Conservation (phyloP, 163 green algal genomes). For the Chloromonas sp. region DNA sequence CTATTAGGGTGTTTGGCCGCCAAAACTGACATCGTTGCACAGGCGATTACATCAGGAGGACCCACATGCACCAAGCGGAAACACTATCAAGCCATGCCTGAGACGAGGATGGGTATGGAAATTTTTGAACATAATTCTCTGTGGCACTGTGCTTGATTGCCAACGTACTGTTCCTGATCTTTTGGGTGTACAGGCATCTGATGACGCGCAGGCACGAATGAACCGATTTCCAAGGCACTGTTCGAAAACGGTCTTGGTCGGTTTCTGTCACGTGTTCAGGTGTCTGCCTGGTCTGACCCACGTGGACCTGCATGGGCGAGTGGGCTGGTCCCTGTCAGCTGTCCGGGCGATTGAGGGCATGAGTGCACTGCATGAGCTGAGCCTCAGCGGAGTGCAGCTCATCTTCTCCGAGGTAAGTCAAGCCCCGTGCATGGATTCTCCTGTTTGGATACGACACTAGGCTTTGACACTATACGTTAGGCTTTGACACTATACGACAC, state of each 20-base stretch:
- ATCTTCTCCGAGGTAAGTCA: neutral
- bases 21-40: no score
- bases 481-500: no score
- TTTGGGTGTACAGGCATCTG: neutral
- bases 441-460: no score
- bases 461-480: no score
- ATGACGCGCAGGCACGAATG: neutral
- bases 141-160: no score
- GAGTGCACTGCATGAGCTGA: neutral
- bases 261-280: neutral
- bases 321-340: neutral
- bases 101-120: no score
- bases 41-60: no score
- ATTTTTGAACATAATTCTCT: no score
- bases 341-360: neutral
- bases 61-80: no score
- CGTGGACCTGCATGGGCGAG: neutral
- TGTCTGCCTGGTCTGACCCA: neutral
- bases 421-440: neutral
- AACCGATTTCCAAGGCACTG: neutral
- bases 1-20: no score
- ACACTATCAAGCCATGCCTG: no score
- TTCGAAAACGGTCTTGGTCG: neutral
- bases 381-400: neutral
- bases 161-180: neutral